phyloP scores from a whole-genome alignment of 495 filamentous ascomycete species.

The Cairneyella variabilis region DNA sequence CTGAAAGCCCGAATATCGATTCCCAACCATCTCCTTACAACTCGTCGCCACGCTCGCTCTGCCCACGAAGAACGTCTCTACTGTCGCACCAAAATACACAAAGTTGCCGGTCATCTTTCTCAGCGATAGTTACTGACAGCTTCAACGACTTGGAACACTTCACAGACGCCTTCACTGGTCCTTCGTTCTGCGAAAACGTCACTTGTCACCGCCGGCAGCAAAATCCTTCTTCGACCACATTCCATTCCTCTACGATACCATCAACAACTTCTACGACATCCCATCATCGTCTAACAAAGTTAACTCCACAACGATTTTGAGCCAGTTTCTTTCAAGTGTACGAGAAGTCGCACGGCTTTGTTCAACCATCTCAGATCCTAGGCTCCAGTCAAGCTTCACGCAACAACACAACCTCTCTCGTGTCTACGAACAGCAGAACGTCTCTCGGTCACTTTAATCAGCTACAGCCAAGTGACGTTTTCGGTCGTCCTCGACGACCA shows the following conservation, averaged over 20 bases:
- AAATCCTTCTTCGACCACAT: slow-evolving; percentile 4
- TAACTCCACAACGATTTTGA: no score
- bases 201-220: slow-evolving; percentile 20
- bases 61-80: slow-evolving; percentile 20
- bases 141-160: slow-evolving; percentile 24
- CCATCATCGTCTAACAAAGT: no score
- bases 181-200: slow-evolving; percentile 21
- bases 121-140: slow-evolving; percentile 27
- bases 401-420: no score
- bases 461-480: background rate
- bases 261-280: background rate
- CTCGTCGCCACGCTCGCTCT: slow-evolving; percentile 23
- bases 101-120: slow-evolving; percentile 26
- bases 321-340: no score
- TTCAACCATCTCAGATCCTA: no score
- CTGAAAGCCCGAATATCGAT: background rate
- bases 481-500: slow-evolving; percentile 13
- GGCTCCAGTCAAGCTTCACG: no score
- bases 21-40: no score
- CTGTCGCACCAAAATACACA: slow-evolving; percentile 21
- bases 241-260: background rate
- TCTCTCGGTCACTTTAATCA: background rate
- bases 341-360: no score
- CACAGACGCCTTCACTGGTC: slow-evolving; percentile 31
- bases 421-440: background rate